Base-by-base conservation (phyloP, 208 protist species). In the Acanthamoeba quina region DNA sequence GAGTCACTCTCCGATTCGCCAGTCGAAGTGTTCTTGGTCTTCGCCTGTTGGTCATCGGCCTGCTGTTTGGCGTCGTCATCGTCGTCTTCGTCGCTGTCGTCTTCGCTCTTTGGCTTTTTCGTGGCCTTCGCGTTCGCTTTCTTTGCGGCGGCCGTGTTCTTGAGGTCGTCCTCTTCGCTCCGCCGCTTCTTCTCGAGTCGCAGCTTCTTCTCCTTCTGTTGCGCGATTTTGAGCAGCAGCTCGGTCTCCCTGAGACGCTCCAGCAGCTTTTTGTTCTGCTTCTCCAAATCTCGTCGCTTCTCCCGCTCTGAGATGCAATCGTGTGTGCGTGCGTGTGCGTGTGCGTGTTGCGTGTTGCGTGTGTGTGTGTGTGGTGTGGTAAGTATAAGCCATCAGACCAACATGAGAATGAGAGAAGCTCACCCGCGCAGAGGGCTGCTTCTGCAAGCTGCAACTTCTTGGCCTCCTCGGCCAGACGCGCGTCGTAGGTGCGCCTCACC, bases 211-310 rank as follows among this genome's bases (percentile, higher is more conserved):
- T 80, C 72, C 44, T 80, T 80, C 72, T 80, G 72, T 24, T 80
- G 72, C 31, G 72, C 19, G 15, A 80, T 80, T 37, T 80, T 80
- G 72, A 80, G 72, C 37, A 80, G 72, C 31, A 80, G 37, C 72
- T 80, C 72, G 41, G 44, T 52, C 72, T 80, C 72, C 6, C 72
- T 26, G 3, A 80, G 21, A 7, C 72, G 72, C 34, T 44, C 72
- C 72, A 80, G 37, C 41, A 80, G 72, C 37, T 80, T 49, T 34
- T 80, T 80, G 72, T 80, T 80, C 72, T 54, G 31, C 72, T 80
- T 80, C 31, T 80, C 72, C 26, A 80, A 34, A 13, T 80, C 72
- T 49, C 37, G 72, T 15, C 72, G 17, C 44, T 52, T 47, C 72
- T 49, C 72, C 31, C 72, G 72, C 44, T 80, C 72, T 80, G 37